Base-by-base conservation (phyloP, 805 yeast species). In the Ogataea glucozyma region DNA sequence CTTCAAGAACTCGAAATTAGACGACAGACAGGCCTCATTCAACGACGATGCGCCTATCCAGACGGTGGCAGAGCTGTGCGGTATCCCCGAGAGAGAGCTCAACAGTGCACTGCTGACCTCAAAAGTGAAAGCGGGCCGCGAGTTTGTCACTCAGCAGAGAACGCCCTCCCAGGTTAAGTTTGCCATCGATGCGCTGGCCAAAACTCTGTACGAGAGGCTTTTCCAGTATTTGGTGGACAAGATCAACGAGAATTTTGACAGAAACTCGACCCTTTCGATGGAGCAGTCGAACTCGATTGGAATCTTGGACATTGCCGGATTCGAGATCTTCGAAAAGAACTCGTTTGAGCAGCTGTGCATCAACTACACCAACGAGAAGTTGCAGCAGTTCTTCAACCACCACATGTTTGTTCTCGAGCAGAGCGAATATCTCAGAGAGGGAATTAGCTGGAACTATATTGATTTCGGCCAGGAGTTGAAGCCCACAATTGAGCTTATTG, bases 381-480 rank as follows among this genome's bases (percentile, higher is more conserved):
- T 78, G 26, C 83, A 78, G 54, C 83, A 78, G 51, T 78, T 75
- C 46, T 78, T 78, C 65, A 78, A 78, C 55, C 83, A 78, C 54
- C 83, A 78, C 54, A 75, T 79, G 54, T 78, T 78, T 55, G 79
- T 76, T 11, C 61, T 78, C 35, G 83, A 78, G 56, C 83, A 78
- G 57, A 76, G 78, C 48, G 83, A 78, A 54, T 78, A 78, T 47
- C 54, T 78, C 41, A 67, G 78, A 41, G 83, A 78, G 57, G 78
- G 78, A 40, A 78, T 78, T 34, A 75, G 75, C 48, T 78, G 83
- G 83, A 74, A 77, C 46, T 91, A 83, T 53, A 84, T 91, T 38
- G 99, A 93, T 61, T 93, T 89, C 66, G 99, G 99, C 12, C 85
- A 83, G 47, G 97, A 93, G 62, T 71, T 93, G 43, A 96, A 91